Conservation (phyloP, 768 basidiomycete genomes). For the Phylloporus scabripes region DNA sequence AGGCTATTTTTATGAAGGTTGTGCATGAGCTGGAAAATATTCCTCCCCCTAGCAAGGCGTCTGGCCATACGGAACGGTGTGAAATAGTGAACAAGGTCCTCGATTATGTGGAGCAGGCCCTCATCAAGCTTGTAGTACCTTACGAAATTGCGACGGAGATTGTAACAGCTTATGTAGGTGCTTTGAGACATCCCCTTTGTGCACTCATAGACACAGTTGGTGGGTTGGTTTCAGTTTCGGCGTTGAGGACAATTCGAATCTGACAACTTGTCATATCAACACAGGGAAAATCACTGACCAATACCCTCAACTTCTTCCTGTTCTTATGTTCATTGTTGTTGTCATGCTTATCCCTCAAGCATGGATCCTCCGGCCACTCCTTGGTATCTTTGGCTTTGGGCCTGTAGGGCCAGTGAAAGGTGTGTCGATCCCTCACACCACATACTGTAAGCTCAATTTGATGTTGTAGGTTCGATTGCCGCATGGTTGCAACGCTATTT, state of each 20-base stretch:
- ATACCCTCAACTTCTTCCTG: constrained; percentile 2
- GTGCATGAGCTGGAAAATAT: constrained; percentile 3
- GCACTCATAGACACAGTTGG: constrained; percentile 6
- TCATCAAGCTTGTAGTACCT: not conserved
- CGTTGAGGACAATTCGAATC: not conserved
- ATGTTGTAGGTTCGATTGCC: constrained; percentile 10
- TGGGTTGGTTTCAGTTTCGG: not conserved
- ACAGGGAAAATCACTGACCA: constrained; percentile 11
- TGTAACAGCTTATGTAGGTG: not conserved
- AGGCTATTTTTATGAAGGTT: constrained; percentile 4
- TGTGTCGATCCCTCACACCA: not conserved
- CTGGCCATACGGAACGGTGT: constrained; percentile 6
- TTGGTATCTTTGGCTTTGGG: constrained; percentile 13
- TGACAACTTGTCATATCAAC: not conserved
- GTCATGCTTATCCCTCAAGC: constrained; percentile 8
- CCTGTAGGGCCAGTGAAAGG: constrained; percentile 11
- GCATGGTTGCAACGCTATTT: constrained; percentile 7
- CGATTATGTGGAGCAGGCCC: not conserved
- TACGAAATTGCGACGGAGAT: constrained; percentile 5
- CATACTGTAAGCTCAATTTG: not conserved
- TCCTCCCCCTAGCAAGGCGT: not conserved
- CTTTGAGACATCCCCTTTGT: constrained; percentile 5
- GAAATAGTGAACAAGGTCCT: constrained; percentile 7
- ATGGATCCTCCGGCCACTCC: constrained; percentile 13
- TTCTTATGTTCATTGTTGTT: not conserved